Percentiles rank a stretch among this genome's conserved stretches.
Conservation (phyloP, 441 rosid species). For the Gossypium aridum region DNA sequence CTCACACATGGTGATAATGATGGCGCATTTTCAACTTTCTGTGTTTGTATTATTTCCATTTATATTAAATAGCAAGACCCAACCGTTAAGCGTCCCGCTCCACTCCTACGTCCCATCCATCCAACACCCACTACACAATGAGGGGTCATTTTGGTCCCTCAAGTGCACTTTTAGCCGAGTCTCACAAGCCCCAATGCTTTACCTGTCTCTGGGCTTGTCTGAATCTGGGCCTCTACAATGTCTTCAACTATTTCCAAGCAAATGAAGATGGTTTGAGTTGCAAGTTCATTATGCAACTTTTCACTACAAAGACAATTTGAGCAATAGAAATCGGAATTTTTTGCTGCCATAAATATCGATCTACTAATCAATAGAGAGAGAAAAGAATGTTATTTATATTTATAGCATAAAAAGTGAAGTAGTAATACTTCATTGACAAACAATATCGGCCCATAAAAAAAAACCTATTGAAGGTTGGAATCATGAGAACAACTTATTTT, state of each 20-base stretch:
- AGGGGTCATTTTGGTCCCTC: background rate
- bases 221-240: background rate
- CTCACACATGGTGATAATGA: background rate
- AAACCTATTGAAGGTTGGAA: background rate
- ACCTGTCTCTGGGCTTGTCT: background rate
- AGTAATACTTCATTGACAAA: background rate
- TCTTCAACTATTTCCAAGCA: background rate
- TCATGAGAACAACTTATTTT: background rate
- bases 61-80: too few species aligned
- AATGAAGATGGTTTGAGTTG: background rate
- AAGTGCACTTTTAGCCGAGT: background rate
- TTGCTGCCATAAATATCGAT: too few species aligned
- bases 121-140: too few species aligned
- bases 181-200: too few species aligned
- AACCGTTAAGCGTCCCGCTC: too few species aligned
- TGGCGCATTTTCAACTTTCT: background rate
- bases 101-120: too few species aligned
- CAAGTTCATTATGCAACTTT: background rate
- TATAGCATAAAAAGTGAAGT: background rate
- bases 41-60: background rate
- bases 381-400: background rate
- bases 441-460: background rate
- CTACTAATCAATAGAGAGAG: background rate
- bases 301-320: too few species aligned
- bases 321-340: too few species aligned